A percentile compares a stretch with the other conserved stretches of the same genome.
Evolutionary conservation across 192 early-diverging fungal genomes (phyloP).

Genomic region (Jimgerdemannia flammicorona): DNA sequence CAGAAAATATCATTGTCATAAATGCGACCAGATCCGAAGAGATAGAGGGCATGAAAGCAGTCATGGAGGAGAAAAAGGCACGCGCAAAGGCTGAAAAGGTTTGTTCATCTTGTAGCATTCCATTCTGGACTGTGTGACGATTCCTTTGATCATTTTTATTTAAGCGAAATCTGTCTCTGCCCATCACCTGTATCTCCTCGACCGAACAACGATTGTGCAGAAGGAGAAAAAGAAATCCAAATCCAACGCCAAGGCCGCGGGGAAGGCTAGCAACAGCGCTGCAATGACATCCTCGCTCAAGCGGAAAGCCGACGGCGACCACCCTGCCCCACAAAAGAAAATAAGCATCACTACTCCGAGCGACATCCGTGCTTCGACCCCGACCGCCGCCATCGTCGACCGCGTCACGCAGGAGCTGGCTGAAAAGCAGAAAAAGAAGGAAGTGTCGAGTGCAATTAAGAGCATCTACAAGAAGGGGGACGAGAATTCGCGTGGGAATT

Average conservation of each 20-base stretch:
- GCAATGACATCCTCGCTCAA: background rate
- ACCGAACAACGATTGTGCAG: conserved; percentile 8
- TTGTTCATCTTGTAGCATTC: background rate
- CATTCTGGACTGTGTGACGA: background rate
- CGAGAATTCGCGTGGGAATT: conserved; percentile 23
- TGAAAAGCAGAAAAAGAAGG: conserved; percentile 25
- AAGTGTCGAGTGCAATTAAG: conserved; percentile 25
- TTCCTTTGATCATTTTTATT: no score
- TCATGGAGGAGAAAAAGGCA: conserved; percentile 51
- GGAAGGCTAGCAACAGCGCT: background rate
- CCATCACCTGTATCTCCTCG: no score
- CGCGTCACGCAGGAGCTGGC: conserved; percentile 43
- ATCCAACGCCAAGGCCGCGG: background rate
- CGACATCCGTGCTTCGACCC: conserved; percentile 23
- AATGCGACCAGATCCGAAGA: conserved; percentile 64
- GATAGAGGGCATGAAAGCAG: conserved; percentile 48
- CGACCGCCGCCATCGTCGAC: conserved; percentile 36
- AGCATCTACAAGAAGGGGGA: conserved; percentile 32
- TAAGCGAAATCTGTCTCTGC: no score
- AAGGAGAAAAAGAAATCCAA: conserved; percentile 34
- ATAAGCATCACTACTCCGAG: conserved; percentile 22
- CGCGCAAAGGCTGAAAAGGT: conserved; percentile 43
- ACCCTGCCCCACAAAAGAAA: conserved; percentile 25
- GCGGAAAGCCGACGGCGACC: background rate
- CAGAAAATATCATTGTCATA: conserved; percentile 60